Evolutionary conservation across 192 early-diverging fungal genomes (phyloP).

Genomic region (Linnemannia zychae): DNA sequence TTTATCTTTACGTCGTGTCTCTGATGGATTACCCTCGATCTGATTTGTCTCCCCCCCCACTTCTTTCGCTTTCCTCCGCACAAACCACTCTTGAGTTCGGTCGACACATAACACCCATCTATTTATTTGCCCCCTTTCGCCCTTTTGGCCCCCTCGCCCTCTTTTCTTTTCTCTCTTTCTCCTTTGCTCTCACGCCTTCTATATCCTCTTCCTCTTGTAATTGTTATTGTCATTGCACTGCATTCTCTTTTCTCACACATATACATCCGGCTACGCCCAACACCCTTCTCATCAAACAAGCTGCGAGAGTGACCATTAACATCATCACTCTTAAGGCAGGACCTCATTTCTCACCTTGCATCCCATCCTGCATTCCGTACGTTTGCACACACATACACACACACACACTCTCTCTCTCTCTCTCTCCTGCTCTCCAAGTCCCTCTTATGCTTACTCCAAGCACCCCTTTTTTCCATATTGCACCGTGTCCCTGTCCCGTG

Average conservation of each 20-base stretch:
- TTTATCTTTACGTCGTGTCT: background rate
- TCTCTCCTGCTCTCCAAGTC: background rate
- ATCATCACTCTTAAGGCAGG: background rate
- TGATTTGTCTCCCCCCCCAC: background rate
- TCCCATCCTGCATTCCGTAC: background rate
- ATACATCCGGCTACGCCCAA: background rate
- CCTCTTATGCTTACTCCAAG: background rate
- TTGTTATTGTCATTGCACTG: background rate
- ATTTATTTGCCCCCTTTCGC: background rate
- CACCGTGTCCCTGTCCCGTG: background rate
- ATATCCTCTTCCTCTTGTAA: too few species aligned
- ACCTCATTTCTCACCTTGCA: background rate
- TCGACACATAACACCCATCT: background rate
- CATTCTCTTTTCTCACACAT: background rate
- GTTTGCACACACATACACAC: background rate
- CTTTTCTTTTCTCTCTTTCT: background rate
- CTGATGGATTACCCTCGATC: too few species aligned
- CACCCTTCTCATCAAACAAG: background rate
- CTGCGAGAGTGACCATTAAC: too few species aligned
- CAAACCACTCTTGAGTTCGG: background rate
- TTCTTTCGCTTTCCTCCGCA: background rate
- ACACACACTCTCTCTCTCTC: background rate
- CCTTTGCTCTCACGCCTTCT: background rate
- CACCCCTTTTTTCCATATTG: background rate
- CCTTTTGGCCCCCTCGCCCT: background rate